Percentiles rank a stretch among this genome's conserved stretches.
Conservation (phyloP, 2,329 filamentous ascomycete species). For the Hortaea werneckii region DNA sequence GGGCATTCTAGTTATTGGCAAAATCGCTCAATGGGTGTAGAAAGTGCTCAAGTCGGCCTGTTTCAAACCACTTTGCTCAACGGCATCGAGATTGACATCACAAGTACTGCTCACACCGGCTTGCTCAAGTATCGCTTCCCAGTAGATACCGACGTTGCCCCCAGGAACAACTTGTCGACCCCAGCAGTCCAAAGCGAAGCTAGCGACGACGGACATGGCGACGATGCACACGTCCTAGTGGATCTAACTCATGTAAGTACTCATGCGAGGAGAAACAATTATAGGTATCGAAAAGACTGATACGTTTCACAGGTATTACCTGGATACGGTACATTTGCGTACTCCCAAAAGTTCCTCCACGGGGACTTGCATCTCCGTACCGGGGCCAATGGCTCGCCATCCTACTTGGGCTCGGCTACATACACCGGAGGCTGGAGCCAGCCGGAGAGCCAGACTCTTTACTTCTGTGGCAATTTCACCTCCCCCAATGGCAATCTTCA, state of each 20-base stretch:
- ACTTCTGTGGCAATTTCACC: slow-evolving; percentile 44
- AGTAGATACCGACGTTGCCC: neutral
- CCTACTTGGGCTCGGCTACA: slow-evolving; percentile 29
- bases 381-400: slow-evolving; percentile 49
- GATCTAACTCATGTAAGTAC: slow-evolving; percentile 57
- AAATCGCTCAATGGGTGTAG: slow-evolving; percentile 19
- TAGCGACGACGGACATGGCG: too few relatives aligned
- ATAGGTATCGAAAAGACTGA: too few relatives aligned
- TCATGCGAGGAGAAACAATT: too few relatives aligned
- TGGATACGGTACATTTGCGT: neutral
- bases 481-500: neutral
- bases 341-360: neutral
- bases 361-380: slow-evolving; percentile 40
- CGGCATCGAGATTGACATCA: slow-evolving; percentile 49
- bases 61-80: slow-evolving; percentile 48
- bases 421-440: slow-evolving; percentile 58
- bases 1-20: too few relatives aligned
- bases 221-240: slow-evolving; percentile 45
- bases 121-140: slow-evolving; percentile 53
- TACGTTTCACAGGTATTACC: too few relatives aligned
- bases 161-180: too few relatives aligned
- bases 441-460: slow-evolving; percentile 48
- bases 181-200: too few relatives aligned
- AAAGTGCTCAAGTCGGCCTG: slow-evolving; percentile 46
- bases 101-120: slow-evolving; percentile 46